phyloP scores from a whole-genome alignment of 164 flowering plant species.

The Brasenia schreberi region DNA sequence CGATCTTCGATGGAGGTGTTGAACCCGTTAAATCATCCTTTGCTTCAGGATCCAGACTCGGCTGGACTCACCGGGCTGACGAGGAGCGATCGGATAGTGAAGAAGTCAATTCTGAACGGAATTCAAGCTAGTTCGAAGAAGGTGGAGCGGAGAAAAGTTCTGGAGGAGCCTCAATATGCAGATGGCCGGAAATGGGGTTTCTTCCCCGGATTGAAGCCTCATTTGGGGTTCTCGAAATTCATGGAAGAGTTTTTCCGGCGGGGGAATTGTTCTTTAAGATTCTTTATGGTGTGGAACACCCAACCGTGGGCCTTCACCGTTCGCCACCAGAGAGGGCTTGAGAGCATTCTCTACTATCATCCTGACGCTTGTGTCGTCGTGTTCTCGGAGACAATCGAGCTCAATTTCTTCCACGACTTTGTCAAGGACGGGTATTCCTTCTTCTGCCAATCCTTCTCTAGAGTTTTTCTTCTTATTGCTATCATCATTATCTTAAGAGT shows the following conservation, averaged over 20 bases:
- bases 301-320: slow-evolving; percentile 86
- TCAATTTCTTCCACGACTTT: slow-evolving; percentile 73
- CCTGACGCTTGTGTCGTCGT: slow-evolving; percentile 80
- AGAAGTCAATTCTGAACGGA: slow-evolving; percentile 39
- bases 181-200: slow-evolving; percentile 92
- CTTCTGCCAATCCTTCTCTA: not conserved
- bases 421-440: slow-evolving; percentile 67
- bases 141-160: slow-evolving; percentile 22
- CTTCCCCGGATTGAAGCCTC: slow-evolving; percentile 56
- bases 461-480: too few species aligned
- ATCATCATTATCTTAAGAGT: not conserved
- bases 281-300: slow-evolving; percentile 95
- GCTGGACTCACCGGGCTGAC: slow-evolving; percentile 52
- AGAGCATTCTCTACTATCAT: slow-evolving; percentile 69
- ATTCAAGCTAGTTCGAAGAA: slow-evolving; percentile 37
- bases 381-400: slow-evolving; percentile 87
- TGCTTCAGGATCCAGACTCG: slow-evolving; percentile 88
- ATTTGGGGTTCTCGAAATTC: slow-evolving; percentile 57
- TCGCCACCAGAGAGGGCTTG: slow-evolving; percentile 75
- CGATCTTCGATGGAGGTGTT: slow-evolving; percentile 68
- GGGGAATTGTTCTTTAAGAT: slow-evolving; percentile 51
- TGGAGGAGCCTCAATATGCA: slow-evolving; percentile 31
- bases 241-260: slow-evolving; percentile 59
- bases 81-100: slow-evolving; percentile 60
- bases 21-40: slow-evolving; percentile 75